Evolutionary conservation across 345 rosid species (phyloP).

Genomic region (Triadica sebifera): DNA sequence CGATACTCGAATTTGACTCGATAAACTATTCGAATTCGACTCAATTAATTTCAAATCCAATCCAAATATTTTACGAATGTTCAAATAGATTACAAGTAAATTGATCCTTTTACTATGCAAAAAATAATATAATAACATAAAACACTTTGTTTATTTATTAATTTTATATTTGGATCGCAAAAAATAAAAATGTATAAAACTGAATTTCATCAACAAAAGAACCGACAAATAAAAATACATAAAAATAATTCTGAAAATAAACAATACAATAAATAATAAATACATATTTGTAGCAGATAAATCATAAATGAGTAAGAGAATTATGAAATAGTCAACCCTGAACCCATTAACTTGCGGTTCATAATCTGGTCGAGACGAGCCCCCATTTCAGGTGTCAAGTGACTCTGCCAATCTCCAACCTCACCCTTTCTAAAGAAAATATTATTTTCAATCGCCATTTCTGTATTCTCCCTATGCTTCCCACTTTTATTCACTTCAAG

Average conservation of each 20-base stretch:
- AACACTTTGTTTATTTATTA: no score
- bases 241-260: background rate
- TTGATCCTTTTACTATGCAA: no score
- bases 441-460: background rate
- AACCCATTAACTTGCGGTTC: background rate
- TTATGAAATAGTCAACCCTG: background rate
- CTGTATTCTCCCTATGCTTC: background rate
- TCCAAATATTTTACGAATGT: no score
- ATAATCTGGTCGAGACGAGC: background rate
- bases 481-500: constrained; percentile 5
- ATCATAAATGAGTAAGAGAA: background rate
- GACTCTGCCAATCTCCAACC: background rate
- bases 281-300: background rate
- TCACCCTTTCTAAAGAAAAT: background rate
- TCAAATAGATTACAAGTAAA: no score
- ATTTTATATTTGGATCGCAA: no score
- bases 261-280: background rate
- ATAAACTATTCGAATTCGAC: no score
- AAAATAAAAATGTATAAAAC: no score
- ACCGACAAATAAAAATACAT: background rate
- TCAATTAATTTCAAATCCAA: no score
- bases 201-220: no score
- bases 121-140: no score
- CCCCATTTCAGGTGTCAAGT: background rate
- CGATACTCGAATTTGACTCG: no score